A percentile compares a stretch with the other conserved stretches of the same genome.
Conservation (phyloP, 2,329 filamentous ascomycete genomes). For the Trichophyton schoenleinii region DNA sequence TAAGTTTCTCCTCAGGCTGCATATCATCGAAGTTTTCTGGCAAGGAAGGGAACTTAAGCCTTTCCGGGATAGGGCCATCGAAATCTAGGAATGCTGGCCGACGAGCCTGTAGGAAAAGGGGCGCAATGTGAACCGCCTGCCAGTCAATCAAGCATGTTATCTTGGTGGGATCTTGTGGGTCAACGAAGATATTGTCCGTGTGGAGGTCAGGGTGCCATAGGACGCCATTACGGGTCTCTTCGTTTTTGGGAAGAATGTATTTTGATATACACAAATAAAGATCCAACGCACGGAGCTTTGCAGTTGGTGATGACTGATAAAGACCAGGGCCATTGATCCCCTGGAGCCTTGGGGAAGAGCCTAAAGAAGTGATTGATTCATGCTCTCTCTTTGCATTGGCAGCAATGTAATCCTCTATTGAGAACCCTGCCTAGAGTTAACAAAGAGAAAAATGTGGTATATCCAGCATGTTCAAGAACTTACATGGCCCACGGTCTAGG, state of each 20-base stretch:
- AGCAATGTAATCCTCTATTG: neutral
- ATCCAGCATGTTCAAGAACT: neutral
- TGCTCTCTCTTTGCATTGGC: neutral
- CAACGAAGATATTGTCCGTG: slow-evolving; percentile 25
- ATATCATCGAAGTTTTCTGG: neutral
- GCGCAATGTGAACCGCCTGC: slow-evolving; percentile 18
- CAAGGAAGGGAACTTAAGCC: neutral
- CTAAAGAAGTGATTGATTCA: neutral
- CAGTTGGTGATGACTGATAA: neutral
- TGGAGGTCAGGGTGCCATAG: neutral
- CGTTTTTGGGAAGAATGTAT: neutral
- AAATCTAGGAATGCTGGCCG: neutral
- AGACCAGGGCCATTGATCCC: neutral
- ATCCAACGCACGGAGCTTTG: neutral
- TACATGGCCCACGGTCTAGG: neutral
- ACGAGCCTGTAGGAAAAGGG: slow-evolving; percentile 18
- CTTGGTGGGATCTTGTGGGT: slow-evolving; percentile 17
- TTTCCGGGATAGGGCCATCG: neutral
- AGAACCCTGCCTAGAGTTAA: neutral
- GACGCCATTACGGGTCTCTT: neutral
- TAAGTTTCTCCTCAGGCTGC: neutral
- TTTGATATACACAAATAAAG: neutral
- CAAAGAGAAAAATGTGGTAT: neutral
- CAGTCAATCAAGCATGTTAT: slow-evolving; percentile 20
- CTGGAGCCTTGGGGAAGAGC: neutral